phyloP scores from a whole-genome alignment of 208 protist genomes.

The Trypanosoma platydactyli region DNA sequence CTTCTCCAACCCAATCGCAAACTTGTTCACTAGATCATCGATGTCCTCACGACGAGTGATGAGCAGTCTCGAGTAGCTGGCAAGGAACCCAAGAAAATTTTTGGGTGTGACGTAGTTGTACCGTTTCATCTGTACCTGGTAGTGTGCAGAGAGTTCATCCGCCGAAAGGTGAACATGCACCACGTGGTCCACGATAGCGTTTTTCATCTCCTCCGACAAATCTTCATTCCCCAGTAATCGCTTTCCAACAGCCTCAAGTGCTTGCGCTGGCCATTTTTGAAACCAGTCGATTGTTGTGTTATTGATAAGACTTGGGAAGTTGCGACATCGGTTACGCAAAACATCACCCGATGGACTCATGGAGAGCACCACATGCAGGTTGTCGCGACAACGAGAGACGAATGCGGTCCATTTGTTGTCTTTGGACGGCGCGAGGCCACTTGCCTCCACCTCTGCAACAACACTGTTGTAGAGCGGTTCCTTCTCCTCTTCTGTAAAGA shows the following conservation, averaged over 20 bases:
- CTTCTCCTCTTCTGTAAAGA: slow-evolving; percentile 98
- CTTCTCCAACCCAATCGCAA: slow-evolving; percentile 96
- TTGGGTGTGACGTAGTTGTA: slow-evolving; percentile 99
- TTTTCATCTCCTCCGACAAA: slow-evolving; percentile 85
- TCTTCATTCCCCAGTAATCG: slow-evolving; percentile 88
- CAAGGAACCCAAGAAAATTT: slow-evolving; percentile 98
- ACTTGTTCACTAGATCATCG: slow-evolving; percentile 93
- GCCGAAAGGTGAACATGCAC: slow-evolving; percentile 95
- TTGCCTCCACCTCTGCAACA: slow-evolving; percentile 83
- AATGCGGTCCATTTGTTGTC: slow-evolving; percentile 98
- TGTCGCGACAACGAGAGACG: slow-evolving; percentile 97
- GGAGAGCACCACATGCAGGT: slow-evolving; percentile 98
- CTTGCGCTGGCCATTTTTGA: slow-evolving; percentile 97
- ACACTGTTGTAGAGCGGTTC: slow-evolving; percentile 94
- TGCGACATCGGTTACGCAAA: slow-evolving; percentile 95
- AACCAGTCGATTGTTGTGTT: slow-evolving; percentile 99
- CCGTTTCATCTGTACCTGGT: slow-evolving; percentile 92
- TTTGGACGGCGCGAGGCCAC: slow-evolving; percentile 89
- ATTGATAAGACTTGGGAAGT: slow-evolving; percentile 98
- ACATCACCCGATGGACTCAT: slow-evolving; percentile 98
- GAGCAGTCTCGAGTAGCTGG: slow-evolving; percentile 95
- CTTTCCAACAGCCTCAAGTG: slow-evolving; percentile 93
- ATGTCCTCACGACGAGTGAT: slow-evolving; percentile 93
- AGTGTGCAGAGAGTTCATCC: slow-evolving; percentile 86
- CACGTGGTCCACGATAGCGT: slow-evolving; percentile 94